Evolutionary conservation across 2,329 filamentous ascomycete genomes (phyloP).

Genomic region (Colletotrichum endophyticum): DNA sequence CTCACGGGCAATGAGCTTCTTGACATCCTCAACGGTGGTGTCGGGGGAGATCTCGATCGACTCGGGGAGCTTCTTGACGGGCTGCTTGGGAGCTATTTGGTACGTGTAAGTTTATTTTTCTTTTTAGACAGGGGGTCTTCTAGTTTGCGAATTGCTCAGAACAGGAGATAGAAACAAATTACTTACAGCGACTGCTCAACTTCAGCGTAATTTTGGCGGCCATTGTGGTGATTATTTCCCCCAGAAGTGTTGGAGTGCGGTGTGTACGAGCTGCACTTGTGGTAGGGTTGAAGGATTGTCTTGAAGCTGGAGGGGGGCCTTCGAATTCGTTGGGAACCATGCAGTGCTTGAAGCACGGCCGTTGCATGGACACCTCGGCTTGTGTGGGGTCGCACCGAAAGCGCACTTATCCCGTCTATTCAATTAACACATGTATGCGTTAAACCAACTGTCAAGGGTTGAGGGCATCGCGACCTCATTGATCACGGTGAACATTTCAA

Average conservation of each 20-base stretch:
- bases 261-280: not conserved
- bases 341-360: slow-evolving; percentile 14
- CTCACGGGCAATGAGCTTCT: slow-evolving; percentile 57
- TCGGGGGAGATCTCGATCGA: slow-evolving; percentile 52
- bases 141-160: not conserved
- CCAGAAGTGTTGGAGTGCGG: not conserved
- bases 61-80: slow-evolving; percentile 59
- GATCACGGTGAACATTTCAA: not conserved
- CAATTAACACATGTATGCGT: not conserved
- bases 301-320: not conserved
- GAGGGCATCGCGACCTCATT: not conserved
- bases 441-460: not conserved
- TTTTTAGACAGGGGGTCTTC: not conserved
- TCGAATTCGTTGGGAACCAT: not conserved
- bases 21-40: slow-evolving; percentile 65
- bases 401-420: not conserved
- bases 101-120: not conserved
- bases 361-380: not conserved
- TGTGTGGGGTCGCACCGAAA: not conserved
- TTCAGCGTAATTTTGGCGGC: slow-evolving; percentile 41
- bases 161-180: not conserved
- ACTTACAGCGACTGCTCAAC: slow-evolving; percentile 46
- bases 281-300: not conserved
- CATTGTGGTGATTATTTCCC: slow-evolving; percentile 26
- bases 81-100: slow-evolving; percentile 48